Conservation (phyloP, 2,329 filamentous ascomycete genomes). For the Monilinia fructigena region DNA sequence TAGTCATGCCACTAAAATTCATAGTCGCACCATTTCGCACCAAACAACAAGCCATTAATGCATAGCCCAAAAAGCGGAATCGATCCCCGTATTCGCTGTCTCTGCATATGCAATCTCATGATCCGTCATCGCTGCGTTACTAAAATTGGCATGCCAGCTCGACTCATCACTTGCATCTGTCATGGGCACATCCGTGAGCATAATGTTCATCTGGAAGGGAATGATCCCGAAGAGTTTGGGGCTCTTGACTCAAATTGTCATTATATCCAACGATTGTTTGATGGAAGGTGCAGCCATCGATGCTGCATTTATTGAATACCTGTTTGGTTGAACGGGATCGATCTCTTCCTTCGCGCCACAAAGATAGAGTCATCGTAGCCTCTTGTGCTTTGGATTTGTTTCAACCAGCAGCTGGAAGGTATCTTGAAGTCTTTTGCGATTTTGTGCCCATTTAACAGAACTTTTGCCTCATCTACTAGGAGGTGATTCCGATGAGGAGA, state of each 20-base stretch:
- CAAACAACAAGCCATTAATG: background rate
- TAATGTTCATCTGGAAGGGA: background rate
- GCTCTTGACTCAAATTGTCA: background rate
- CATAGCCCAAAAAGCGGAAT: background rate
- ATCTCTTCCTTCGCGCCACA: slow-evolving; percentile 13
- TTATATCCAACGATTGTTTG: background rate
- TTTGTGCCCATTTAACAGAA: slow-evolving; percentile 35
- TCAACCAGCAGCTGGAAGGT: slow-evolving; percentile 36
- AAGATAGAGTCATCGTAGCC: slow-evolving; percentile 44
- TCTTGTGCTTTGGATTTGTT: slow-evolving; percentile 26
- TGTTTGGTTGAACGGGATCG: background rate
- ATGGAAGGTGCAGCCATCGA: background rate
- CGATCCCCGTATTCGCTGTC: background rate
- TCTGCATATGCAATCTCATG: background rate
- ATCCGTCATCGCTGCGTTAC: slow-evolving; percentile 8
- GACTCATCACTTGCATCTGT: background rate
- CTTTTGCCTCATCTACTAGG: slow-evolving; percentile 41
- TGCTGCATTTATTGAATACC: background rate
- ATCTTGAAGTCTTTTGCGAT: slow-evolving; percentile 44
- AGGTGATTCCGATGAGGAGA: background rate
- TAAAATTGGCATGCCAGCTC: slow-evolving; percentile 4
- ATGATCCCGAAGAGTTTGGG: background rate
- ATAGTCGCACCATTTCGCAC: background rate
- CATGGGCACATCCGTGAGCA: background rate
- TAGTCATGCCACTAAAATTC: background rate